Conservation (phyloP, 345 rosid species). For the Syzygium aromaticum region DNA sequence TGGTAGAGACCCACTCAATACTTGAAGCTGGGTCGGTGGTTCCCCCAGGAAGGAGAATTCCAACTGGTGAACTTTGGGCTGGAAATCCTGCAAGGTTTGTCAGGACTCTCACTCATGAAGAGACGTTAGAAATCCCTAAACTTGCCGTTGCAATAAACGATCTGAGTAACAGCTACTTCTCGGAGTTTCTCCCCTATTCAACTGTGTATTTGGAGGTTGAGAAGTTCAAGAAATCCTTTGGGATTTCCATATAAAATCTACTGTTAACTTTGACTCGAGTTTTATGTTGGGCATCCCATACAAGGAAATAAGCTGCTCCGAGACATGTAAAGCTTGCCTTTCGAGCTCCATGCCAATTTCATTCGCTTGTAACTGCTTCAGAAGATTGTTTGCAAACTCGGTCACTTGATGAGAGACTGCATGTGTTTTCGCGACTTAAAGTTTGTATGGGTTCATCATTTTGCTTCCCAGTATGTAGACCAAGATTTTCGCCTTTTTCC, state of each 20-base stretch:
- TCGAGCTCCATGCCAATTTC: slow-evolving; percentile 5
- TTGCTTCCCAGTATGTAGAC: not conserved
- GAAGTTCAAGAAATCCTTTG: slow-evolving; percentile 69
- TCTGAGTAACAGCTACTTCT: slow-evolving; percentile 62
- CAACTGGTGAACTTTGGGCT: slow-evolving; percentile 95
- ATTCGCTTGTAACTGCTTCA: slow-evolving; percentile 10
- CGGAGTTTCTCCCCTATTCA: slow-evolving; percentile 91
- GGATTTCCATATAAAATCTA: slow-evolving; percentile 43
- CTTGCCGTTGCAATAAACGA: slow-evolving; percentile 93
- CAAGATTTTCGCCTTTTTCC: not conserved
- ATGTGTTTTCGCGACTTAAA: not conserved
- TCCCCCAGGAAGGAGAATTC: slow-evolving; percentile 96
- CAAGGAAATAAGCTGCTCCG: slow-evolving; percentile 56
- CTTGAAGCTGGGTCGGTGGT: slow-evolving; percentile 94
- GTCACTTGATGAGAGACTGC: not conserved
- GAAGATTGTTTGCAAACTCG: slow-evolving; percentile 6
- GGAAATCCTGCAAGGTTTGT: slow-evolving; percentile 96
- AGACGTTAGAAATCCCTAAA: slow-evolving; percentile 86
- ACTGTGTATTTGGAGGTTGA: slow-evolving; percentile 92
- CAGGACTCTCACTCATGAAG: slow-evolving; percentile 79
- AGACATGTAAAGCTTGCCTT: slow-evolving; percentile 24
- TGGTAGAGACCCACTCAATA: slow-evolving; percentile 84
- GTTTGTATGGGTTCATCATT: not conserved
- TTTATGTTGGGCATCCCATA: slow-evolving; percentile 16
- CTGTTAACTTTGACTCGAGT: slow-evolving; percentile 8